These are phyloP conservation scores for Fusarium sarcochroum DNA, from an alignment of 2,329 filamentous ascomycete genomes.

Conservation along the genomic window DNA sequence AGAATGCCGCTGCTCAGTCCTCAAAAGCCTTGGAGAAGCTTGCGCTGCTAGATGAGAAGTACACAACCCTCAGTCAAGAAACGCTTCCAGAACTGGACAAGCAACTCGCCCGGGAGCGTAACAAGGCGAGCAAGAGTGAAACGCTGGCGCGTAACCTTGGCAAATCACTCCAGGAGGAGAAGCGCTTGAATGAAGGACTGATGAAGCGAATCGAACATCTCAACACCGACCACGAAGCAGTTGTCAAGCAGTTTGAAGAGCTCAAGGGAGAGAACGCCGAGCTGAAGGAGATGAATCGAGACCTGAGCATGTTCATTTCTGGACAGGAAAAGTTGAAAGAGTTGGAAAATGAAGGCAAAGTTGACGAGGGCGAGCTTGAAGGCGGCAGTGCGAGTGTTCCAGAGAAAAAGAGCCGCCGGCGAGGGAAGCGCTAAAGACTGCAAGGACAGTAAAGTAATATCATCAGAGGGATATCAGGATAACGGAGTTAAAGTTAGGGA, in stretches of 20 bases:
- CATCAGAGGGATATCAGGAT: neutral
- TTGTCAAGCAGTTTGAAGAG: conserved; percentile 70
- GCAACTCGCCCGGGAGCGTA: conserved; percentile 77
- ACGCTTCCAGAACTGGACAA: conserved; percentile 79
- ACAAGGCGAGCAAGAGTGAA: conserved; percentile 78
- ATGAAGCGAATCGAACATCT: conserved; percentile 86
- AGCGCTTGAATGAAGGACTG: conserved; percentile 83
- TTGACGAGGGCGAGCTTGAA: conserved; percentile 79
- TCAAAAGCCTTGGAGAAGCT: conserved; percentile 66
- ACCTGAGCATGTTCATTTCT: conserved; percentile 89
- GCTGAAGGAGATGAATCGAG: conserved; percentile 87
- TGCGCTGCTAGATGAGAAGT: conserved; percentile 61
- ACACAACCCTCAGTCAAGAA: conserved; percentile 64
- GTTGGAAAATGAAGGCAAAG: conserved; percentile 71
- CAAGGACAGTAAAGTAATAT: neutral
- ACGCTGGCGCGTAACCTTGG: conserved; percentile 82
- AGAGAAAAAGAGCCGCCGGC: conserved; percentile 69
- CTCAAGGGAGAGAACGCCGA: conserved; percentile 77
- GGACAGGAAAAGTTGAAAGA: conserved; percentile 84
- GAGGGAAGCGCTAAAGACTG: conserved; percentile 56
- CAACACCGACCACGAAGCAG: conserved; percentile 70
- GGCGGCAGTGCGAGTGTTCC: conserved; percentile 79
- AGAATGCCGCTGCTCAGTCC: conserved; percentile 69
- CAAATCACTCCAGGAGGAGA: conserved; percentile 87
- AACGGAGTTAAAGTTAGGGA: neutral